Conservation (phyloP, 139 green algal genomes). For the Auxenochlorella pyrenoidosa region DNA sequence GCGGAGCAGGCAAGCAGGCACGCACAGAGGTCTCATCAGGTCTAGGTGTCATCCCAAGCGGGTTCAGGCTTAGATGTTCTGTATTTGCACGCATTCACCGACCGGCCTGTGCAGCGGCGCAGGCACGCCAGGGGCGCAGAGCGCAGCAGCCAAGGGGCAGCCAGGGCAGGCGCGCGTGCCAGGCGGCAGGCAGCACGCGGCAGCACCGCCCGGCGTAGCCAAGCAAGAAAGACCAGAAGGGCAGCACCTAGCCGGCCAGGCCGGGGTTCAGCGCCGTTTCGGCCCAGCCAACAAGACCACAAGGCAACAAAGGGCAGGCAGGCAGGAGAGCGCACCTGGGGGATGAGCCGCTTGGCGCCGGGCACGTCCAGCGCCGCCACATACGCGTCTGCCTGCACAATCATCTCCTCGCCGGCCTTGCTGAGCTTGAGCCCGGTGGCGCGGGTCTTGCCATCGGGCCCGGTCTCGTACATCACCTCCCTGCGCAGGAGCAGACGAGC, state of each 20-base stretch:
- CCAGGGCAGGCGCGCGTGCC: background rate
- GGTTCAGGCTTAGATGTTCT: too few relatives aligned
- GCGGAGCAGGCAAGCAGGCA: background rate
- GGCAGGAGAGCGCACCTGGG: constrained; percentile 33
- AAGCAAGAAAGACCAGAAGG: too few relatives aligned
- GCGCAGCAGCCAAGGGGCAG: background rate
- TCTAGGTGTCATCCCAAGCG: too few relatives aligned
- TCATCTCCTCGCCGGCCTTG: constrained; percentile 55
- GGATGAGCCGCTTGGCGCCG: constrained; percentile 90
- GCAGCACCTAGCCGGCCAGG: too few relatives aligned
- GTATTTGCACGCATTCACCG: too few relatives aligned
- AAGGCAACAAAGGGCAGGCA: background rate
- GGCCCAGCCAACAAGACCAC: background rate
- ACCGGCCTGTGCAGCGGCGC: too few relatives aligned
- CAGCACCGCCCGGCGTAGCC: too few relatives aligned
- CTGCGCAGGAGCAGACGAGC: constrained; percentile 47
- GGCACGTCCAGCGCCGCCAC: constrained; percentile 96
- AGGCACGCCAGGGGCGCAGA: too few relatives aligned
- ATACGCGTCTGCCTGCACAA: constrained; percentile 88
- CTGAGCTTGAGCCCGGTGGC: constrained; percentile 86
- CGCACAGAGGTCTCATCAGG: too few relatives aligned
- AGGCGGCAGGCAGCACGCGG: background rate
- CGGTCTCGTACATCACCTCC: constrained; percentile 87
- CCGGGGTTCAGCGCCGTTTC: too few relatives aligned
- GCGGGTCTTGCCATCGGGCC: constrained; percentile 60